Base-by-base conservation (phyloP, 495 filamentous ascomycete genomes). In the Mycothermus thermophilus region DNA sequence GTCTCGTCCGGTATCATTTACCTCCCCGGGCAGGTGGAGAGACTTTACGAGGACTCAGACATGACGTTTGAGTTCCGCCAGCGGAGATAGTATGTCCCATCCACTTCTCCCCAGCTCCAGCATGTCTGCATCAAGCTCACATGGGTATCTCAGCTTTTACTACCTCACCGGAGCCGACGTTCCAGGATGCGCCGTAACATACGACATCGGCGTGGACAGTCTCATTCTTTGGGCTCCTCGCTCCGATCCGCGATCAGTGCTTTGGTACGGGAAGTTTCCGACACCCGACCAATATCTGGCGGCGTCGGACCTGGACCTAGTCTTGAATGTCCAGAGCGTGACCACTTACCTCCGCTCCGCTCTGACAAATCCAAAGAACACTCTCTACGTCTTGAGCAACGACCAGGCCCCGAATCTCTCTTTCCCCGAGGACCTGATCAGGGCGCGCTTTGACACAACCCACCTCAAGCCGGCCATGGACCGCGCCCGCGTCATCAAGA, bases 401-500 rank as follows among this genome's bases (percentile, higher is more conserved):
- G 54, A 64, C 12, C 62, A 66, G 41, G 22, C 50, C 11, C 62
- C 64, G 41, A 61, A 48, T 18, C 48, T 57, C 20, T 44, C 53
- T 5, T 44, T 35, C 16, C 46, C 50, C 42, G 58, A 55, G 32
- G 50, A 39, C 9, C 27, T 61, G 10, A 50, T 55, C n/a, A n/a
- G n/a, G n/a, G n/a, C n/a, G 4, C 42, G 37, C 24, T 57, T 70
- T 24, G 63, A 71, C 46, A 57, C 52, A 23, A 46, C 40, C 17
- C 47, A 46, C 21, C 71, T 85, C 16, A 56, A 66, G 34, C 69
- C 69, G 0, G 80, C 80, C 22, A 85, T 86, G 58, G 67, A 86
- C 55, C 61, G 66, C 21, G 74, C 74, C 3, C 73, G 85, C 6
- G 74, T 79, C 0, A 71, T 83, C 60, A 96, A 95, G 54, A 74